These are phyloP conservation scores for Umbilicus rupestris DNA, from an alignment of 164 flowering plant species.

Conservation along the genomic window DNA sequence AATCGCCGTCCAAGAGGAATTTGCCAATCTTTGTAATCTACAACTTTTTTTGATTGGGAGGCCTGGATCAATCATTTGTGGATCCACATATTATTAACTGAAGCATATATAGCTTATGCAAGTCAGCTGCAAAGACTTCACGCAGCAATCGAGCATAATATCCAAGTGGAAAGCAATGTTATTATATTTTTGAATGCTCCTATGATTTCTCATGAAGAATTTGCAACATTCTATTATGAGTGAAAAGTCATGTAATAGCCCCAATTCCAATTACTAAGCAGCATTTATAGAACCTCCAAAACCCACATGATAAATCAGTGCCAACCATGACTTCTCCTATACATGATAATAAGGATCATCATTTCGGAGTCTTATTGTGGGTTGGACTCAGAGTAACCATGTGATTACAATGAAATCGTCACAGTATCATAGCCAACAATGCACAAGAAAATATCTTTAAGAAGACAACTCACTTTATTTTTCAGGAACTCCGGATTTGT, in stretches of 20 bases:
- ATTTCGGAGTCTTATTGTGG: background rate
- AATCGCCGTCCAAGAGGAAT: conserved; percentile 90
- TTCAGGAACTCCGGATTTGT: conserved; percentile 85
- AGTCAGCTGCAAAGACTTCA: background rate
- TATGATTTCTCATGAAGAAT: background rate
- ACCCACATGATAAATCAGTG: background rate
- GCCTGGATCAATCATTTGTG: conserved; percentile 36
- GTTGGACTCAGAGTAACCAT: background rate
- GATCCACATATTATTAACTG: background rate
- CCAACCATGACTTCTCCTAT: background rate
- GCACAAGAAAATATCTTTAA: background rate
- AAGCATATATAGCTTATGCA: background rate
- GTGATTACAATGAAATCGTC: background rate
- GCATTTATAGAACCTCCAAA: background rate
- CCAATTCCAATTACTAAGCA: background rate
- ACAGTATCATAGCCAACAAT: background rate
- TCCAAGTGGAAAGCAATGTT: background rate
- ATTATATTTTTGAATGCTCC: background rate
- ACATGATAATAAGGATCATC: background rate
- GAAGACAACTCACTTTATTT: conserved; percentile 49
- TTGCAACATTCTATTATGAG: background rate
- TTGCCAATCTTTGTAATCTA: conserved; percentile 97
- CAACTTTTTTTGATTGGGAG: conserved; percentile 57
- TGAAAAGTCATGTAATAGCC: background rate
- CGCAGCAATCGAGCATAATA: background rate